Evolutionary conservation across 345 rosid genomes (phyloP), one percentile per base, ranked within the genome.

Genomic region (Lepidium africanum): DNA sequence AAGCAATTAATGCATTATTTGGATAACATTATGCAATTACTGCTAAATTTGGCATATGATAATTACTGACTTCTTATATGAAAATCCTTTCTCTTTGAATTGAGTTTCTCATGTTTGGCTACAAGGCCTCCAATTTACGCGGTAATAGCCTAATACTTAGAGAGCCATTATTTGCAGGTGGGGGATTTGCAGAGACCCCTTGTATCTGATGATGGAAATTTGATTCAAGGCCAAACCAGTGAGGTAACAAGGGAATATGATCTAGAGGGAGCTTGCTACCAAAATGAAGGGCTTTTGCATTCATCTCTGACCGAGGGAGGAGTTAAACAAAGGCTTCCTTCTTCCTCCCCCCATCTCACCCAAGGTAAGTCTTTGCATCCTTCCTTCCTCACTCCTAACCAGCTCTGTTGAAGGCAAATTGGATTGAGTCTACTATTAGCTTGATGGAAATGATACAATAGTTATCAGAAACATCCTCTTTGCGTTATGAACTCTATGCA

Each of bases 161-260:
- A 60, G 54, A 37, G 23, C 30, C 46, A 16, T 8, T 13, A 67
- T 68, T 68, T 45, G 53, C 66, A 90, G 96, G 78, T 59, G 14
- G 88, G 74, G 42, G 96, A 86, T 43, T 76, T 89, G 67, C 92
- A 87, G 66, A 79, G 91, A 71, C 93, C 95, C 21, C 93, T 94
- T 71, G 69, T 91, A 30, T 72, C 87, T 10, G 87, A 86, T 73
- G 76, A 72, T 54, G 88, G 41, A 6, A 77, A 75, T 43, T 32
- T 67, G 60, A 60, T 70, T 59, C 80, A 19, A 45, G 84, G 78
- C 14, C 84, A 82, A 78, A 77, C 75, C 77, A 77, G 78, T 81
- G 91, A 86, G 63, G 71, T 77, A 9, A 50, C 77, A 7, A 86
- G 88, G 73, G 83, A 51, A 59, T 82, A 71, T 80, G 96, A 87